Base-by-base conservation (phyloP, 2,329 filamentous ascomycete genomes). In the Polychaeton citri region DNA sequence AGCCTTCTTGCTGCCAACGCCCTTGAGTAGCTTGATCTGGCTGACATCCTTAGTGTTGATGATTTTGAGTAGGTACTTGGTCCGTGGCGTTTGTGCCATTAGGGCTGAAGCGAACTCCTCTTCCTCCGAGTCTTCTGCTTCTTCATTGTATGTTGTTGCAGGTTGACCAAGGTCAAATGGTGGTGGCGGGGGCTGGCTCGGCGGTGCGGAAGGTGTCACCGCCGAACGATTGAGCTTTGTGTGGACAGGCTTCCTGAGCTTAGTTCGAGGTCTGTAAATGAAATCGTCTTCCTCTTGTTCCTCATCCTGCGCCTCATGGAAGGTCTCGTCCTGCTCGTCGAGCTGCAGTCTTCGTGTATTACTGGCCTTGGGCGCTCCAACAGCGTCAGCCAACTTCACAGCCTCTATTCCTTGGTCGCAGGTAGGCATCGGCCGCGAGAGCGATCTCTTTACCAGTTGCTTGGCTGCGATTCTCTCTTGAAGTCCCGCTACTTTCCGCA, bases 1-100 rank as follows among this genome's bases (percentile, higher is more conserved):
- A 2, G 81, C 81, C 54, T 78, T 81, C 62, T 84, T 85, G 2
- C 74, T 66, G 0, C 81, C 81, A 8, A 86, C 76, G 2, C 81
- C 81, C 26, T 75, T 74, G 2, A 86, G 65, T 3, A 72, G 61
- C 48, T 71, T 72, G 56, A 86, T 85, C 51, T 72, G 65, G 10
- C 62, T 62, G 13, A 79, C 59, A 41, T 86, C 76, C 33, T 77
- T 70, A 15, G 78, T 82, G 62, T 86, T 86, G 59, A 86, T 72
- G 48, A 85, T 79, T 32, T 72, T 65, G 2, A 86, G 66, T 2
- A 86, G 60, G 40, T 72, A 69, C 42, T 66, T 66, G 5, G 77
- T 78, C 3, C 74, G 67, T 1, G 76, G 76, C 1, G 73, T 70
- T 32, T 61, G 52, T 4, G 41, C 42, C 8, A 40, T 39, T 9